Conservation (phyloP, 2,329 filamentous ascomycete genomes). For the Monilinia aucupariae region DNA sequence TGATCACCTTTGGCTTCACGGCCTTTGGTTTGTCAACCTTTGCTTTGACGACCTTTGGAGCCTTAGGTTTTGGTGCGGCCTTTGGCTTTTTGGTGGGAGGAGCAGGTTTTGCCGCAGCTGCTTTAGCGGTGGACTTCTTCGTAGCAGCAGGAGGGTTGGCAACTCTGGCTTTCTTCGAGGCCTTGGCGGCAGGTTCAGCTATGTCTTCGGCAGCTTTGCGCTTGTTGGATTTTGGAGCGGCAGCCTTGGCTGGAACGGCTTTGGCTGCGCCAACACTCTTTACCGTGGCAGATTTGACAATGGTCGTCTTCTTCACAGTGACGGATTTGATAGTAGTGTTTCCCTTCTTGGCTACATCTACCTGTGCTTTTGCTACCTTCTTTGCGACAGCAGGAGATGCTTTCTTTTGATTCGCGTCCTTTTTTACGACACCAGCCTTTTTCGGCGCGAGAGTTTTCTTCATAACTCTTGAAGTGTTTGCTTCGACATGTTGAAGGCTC, state of each 20-base stretch:
- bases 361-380: constrained; percentile 1
- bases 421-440: constrained; percentile 7
- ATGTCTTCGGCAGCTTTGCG: constrained; percentile 12
- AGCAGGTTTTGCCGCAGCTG: background rate
- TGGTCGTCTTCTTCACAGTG: constrained; percentile 10
- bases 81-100: constrained; percentile 1
- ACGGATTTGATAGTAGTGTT: background rate
- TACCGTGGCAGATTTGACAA: background rate
- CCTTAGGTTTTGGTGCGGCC: constrained; percentile 11
- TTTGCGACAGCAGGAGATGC: constrained; percentile 21
- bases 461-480: constrained; percentile 1
- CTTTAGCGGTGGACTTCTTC: constrained; percentile 3
- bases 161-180: constrained; percentile 6
- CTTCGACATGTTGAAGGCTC: background rate
- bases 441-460: constrained; percentile 11
- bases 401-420: constrained; percentile 26
- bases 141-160: background rate
- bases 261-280: constrained; percentile 6
- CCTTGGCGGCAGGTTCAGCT: constrained; percentile 1
- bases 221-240: constrained; percentile 13
- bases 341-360: constrained; percentile 5
- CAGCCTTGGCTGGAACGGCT: constrained; percentile 6
- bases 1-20: constrained; percentile 11
- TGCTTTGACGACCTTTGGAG: constrained; percentile 7
- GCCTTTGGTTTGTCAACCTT: constrained; percentile 5